These are phyloP conservation scores for Radiomyces spectabilis DNA, from an alignment of 192 early-diverging fungal species.

Conservation along the genomic window DNA sequence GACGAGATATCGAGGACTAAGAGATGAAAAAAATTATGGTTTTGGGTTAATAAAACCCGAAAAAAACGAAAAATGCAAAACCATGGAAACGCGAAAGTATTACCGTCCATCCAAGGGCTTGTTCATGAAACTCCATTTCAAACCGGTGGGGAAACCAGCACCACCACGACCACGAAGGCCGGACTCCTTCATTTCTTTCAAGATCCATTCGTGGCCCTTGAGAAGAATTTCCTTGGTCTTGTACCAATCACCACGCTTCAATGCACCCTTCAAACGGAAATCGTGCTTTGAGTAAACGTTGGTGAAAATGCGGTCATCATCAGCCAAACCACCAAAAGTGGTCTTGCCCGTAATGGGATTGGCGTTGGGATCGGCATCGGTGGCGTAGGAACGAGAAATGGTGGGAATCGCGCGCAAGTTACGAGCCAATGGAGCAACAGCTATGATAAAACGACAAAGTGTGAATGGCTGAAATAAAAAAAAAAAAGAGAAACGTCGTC, in stretches of 20 bases:
- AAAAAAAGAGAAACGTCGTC: neutral
- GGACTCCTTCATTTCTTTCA: conserved; percentile 94
- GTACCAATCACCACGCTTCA: conserved; percentile 97
- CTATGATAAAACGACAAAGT: conserved; percentile 1
- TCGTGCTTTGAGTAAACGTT: conserved; percentile 95
- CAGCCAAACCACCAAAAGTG: conserved; percentile 65
- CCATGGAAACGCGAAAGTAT: neutral
- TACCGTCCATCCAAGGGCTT: conserved; percentile 77
- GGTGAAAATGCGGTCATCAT: conserved; percentile 97
- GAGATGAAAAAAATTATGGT: neutral
- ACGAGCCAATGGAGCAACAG: conserved; percentile 9
- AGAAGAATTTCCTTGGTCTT: conserved; percentile 97
- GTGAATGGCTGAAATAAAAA: neutral
- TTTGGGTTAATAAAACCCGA: neutral
- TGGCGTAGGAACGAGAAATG: conserved; percentile 26
- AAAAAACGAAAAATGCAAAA: neutral
- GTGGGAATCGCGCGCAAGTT: conserved; percentile 23
- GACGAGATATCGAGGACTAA: conserved; percentile 87
- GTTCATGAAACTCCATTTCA: conserved; percentile 99
- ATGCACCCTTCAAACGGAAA: conserved; percentile 78
- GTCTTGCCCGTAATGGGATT: conserved; percentile 32
- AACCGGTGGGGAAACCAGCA: conserved; percentile 95
- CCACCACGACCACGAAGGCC: conserved; percentile 93
- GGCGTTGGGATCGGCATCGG: conserved; percentile 34
- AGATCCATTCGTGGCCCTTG: conserved; percentile 96